phyloP scores from a whole-genome alignment of 2,329 filamentous ascomycete species.

The Chaetoscypha palmicola region DNA sequence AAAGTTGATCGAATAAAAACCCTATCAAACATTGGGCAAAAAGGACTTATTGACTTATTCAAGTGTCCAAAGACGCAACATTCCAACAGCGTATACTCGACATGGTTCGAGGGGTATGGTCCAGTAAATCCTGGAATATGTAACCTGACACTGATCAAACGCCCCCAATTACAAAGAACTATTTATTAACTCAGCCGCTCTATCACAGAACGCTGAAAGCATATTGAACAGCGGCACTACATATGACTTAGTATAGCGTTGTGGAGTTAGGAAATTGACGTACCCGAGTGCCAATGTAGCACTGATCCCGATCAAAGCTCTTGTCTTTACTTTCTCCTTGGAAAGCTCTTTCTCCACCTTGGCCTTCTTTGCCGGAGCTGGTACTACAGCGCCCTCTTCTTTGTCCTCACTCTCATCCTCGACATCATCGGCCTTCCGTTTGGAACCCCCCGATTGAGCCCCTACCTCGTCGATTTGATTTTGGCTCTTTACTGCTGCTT shows the following conservation, averaged over 20 bases:
- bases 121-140: conserved; percentile 18
- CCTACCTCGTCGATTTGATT: conserved; percentile 21
- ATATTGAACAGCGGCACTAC: conserved; percentile 31
- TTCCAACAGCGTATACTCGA: conserved; percentile 7
- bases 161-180: conserved; percentile 15
- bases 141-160: conserved; percentile 17
- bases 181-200: conserved; percentile 8
- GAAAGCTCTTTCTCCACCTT: conserved; percentile 70
- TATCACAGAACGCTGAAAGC: conserved; percentile 25
- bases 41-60: too few relatives aligned
- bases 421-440: conserved; percentile 70
- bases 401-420: conserved; percentile 39
- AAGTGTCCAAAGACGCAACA: background rate
- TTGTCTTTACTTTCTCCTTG: conserved; percentile 79
- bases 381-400: conserved; percentile 40
- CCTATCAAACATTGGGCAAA: conserved; percentile 2
- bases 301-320: conserved; percentile 78
- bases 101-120: conserved; percentile 16
- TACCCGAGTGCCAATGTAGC: conserved; percentile 88
- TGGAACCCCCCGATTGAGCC: conserved; percentile 39
- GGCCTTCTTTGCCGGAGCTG: conserved; percentile 62
- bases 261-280: conserved; percentile 36
- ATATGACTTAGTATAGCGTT: conserved; percentile 12
- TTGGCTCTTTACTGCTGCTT: conserved; percentile 50
- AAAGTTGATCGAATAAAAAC: background rate